Base-by-base conservation (phyloP, 129 eudicot genomes). In the Apium graveolens region DNA sequence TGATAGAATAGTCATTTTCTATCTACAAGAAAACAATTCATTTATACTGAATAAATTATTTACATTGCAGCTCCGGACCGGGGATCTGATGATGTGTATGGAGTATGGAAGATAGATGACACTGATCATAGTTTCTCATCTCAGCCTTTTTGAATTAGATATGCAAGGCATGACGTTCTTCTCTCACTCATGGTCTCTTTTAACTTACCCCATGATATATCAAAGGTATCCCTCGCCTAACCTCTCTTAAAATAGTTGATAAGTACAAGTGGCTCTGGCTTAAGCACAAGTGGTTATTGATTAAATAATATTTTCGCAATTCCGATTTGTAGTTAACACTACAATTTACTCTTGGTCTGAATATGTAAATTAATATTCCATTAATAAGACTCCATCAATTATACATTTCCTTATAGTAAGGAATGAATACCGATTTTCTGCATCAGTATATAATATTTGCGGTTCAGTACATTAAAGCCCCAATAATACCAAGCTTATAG, bases 41-140 rank as follows among this genome's bases (percentile, higher is more conserved):
- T 60, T 73, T 71, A 34, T 72, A 55, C 77, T 71, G 82, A 79
- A 44, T 38, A 39, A 53, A 68, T 18, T 34, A n/a, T 76, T 66
- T 66, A 57, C 79, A 32, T 39, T 83, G 84, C 97, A 96, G 99
- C 93, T 83, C 97, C 99, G 77, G 93, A 89, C 80, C 84, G 89
- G 85, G 97, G 97, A 65, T 85, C 95, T 82, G 97, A 89, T 79
- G 92, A 86, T 78, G 82, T 79, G 38, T 81, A 83, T 88, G 97
- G 99, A 13, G 95, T 96, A 49, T 96, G 99, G 99, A 88, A 89
- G 82, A 96, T 96, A 80, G 96, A 96, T 86, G 99, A 96, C 70
- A 51, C 81, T 7, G 99, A 96, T 80, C 89, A 96, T 72, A 96
- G 99, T 83, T 96, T 96, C 76, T 88, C 95, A 70, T 84, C 99